These are phyloP conservation scores for Eutrema yunnanense DNA, from an alignment of 345 rosid species.

Conservation along the genomic window DNA sequence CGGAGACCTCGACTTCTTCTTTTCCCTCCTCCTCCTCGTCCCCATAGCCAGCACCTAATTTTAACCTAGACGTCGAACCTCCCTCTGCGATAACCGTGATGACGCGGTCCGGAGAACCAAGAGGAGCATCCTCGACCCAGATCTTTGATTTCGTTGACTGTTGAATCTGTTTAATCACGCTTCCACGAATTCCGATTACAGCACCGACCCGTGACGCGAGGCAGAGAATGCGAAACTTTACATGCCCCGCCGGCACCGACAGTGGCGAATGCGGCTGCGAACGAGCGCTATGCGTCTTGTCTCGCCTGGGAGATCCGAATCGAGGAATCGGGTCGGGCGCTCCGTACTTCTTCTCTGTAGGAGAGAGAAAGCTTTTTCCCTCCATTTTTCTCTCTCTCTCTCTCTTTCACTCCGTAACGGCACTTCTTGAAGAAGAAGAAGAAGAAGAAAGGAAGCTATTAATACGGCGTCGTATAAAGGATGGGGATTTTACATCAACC, in stretches of 20 bases:
- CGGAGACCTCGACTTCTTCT: conserved; percentile 43
- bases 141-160: conserved; percentile 50
- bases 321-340: no score
- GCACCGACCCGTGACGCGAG: conserved; percentile 49
- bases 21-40: background rate
- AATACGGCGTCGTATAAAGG: background rate
- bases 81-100: conserved; percentile 37
- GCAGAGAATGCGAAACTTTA: conserved; percentile 54
- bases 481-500: background rate
- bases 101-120: conserved; percentile 42
- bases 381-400: background rate
- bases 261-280: conserved; percentile 21
- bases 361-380: conserved; percentile 12
- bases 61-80: conserved; percentile 10
- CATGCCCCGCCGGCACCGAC: conserved; percentile 35
- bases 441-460: background rate
- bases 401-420: background rate
- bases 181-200: conserved; percentile 54
- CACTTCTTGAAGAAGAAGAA: background rate
- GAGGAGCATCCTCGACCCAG: conserved; percentile 45
- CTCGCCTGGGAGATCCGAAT: no score
- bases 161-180: conserved; percentile 49
- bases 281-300: background rate
- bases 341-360: conserved; percentile 28
- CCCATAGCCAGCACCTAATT: background rate